These are phyloP conservation scores for Pseudocercospora fuligena DNA, from an alignment of 2,329 filamentous ascomycete species.

Conservation along the genomic window DNA sequence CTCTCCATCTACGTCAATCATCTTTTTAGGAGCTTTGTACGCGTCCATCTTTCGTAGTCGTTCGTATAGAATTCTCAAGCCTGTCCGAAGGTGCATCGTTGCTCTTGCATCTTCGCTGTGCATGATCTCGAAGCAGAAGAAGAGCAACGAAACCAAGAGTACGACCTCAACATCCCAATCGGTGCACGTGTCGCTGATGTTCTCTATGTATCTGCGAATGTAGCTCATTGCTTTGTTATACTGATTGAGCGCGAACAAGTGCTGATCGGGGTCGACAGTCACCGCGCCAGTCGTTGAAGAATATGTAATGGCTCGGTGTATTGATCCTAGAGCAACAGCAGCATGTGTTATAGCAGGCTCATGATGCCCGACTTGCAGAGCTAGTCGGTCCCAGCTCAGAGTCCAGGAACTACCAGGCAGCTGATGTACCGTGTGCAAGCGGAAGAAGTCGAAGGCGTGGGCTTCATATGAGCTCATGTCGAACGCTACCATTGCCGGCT, in stretches of 20 bases:
- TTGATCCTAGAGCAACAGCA: slow-evolving; percentile 22
- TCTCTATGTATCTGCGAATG: slow-evolving; percentile 23
- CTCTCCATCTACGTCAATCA: slow-evolving; percentile 17
- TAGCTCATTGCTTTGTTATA: slow-evolving; percentile 26
- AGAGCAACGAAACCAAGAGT: slow-evolving; percentile 23
- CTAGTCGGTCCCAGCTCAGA: slow-evolving; percentile 25
- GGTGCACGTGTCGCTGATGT: slow-evolving; percentile 9
- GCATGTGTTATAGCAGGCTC: slow-evolving; percentile 27
- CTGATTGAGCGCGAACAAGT: slow-evolving; percentile 22
- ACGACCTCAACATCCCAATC: slow-evolving; percentile 25
- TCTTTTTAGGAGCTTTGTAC: slow-evolving; percentile 6
- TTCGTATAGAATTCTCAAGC: slow-evolving; percentile 26
- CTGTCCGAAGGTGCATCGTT: slow-evolving; percentile 23
- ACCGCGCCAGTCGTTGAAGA: slow-evolving; percentile 1
- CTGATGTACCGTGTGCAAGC: slow-evolving; percentile 24
- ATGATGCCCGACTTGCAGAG: slow-evolving; percentile 24
- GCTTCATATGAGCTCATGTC: slow-evolving; percentile 19
- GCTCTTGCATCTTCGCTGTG: slow-evolving; percentile 25
- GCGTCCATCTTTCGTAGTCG: slow-evolving; percentile 12
- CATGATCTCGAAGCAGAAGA: slow-evolving; percentile 29
- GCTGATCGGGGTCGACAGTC: slow-evolving; percentile 20
- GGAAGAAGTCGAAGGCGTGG: slow-evolving; percentile 30
- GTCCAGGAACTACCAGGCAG: slow-evolving; percentile 29
- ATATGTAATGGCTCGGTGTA: slow-evolving; percentile 21
- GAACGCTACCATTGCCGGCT: slow-evolving; percentile 10